Conservation (phyloP, 2,329 filamentous ascomycete species). For the Emericellopsis atlantica region DNA sequence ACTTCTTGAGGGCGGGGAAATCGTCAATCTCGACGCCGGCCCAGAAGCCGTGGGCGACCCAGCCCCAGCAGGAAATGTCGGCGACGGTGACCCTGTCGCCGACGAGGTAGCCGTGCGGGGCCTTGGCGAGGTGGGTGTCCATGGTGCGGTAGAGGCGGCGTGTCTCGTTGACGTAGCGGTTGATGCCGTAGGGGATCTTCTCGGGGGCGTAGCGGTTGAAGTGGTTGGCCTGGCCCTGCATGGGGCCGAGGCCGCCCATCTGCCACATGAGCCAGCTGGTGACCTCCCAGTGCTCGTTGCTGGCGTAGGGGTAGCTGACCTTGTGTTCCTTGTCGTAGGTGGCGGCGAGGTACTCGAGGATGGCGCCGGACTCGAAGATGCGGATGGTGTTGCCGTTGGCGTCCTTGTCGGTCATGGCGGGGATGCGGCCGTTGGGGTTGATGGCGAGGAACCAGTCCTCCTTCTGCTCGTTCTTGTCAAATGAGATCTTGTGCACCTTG, state of each 20-base stretch:
- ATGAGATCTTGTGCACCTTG: conserved; percentile 49
- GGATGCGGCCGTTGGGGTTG: conserved; percentile 88
- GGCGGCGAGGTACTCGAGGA: conserved; percentile 74
- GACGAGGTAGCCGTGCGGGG: conserved; percentile 44
- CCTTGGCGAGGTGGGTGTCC: conserved; percentile 54
- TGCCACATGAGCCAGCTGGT: conserved; percentile 72
- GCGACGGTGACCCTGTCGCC: conserved; percentile 62
- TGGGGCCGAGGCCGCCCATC: conserved; percentile 36
- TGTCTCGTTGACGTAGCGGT: conserved; percentile 74
- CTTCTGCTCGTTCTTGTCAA: conserved; percentile 68
- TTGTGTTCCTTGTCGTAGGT: conserved; percentile 74
- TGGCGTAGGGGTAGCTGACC: conserved; percentile 63
- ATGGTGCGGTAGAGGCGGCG: conserved; percentile 70
- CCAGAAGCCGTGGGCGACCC: conserved; percentile 44
- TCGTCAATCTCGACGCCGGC: conserved; percentile 48
- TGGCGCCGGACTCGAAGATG: conserved; percentile 74
- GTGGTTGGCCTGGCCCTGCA: conserved; percentile 58
- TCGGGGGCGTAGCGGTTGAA: conserved; percentile 74
- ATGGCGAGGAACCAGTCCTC: conserved; percentile 80
- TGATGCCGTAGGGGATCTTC: conserved; percentile 69
- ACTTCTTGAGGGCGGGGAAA: conserved; percentile 64
- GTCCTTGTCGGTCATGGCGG: conserved; percentile 71
- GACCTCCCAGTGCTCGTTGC: conserved; percentile 65
- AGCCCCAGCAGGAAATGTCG: conserved; percentile 72
- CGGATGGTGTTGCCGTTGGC: conserved; percentile 59